These are phyloP conservation scores for Ophiostoma populinum DNA, from an alignment of 2,329 filamentous ascomycete species.

Conservation along the genomic window DNA sequence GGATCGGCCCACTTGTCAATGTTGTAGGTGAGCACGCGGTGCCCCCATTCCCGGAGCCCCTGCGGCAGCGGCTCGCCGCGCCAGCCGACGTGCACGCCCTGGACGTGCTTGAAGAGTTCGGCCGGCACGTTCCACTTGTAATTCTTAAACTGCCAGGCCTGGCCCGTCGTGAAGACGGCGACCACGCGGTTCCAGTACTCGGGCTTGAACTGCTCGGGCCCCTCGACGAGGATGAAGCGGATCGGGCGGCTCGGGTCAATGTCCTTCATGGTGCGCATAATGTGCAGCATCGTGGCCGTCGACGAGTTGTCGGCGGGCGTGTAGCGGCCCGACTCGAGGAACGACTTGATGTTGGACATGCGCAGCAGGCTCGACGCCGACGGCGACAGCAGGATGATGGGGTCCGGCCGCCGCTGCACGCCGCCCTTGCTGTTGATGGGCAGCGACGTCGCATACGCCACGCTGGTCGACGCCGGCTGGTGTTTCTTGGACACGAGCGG, in stretches of 20 bases:
- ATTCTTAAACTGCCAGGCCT: slow-evolving; percentile 95
- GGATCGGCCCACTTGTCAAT: slow-evolving; percentile 70
- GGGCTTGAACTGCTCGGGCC: slow-evolving; percentile 85
- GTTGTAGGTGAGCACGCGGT: slow-evolving; percentile 59
- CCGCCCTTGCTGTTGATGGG: slow-evolving; percentile 32
- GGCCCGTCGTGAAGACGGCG: slow-evolving; percentile 91
- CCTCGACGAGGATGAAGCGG: slow-evolving; percentile 91
- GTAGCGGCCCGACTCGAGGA: slow-evolving; percentile 75
- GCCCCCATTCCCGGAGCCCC: slow-evolving; percentile 67
- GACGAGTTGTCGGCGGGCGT: slow-evolving; percentile 56
- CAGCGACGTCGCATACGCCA: slow-evolving; percentile 24
- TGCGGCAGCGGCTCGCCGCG: slow-evolving; percentile 65
- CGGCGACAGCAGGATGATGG: slow-evolving; percentile 92
- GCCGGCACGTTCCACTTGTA: slow-evolving; percentile 89
- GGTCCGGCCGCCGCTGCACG: slow-evolving; percentile 42
- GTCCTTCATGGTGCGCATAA: slow-evolving; percentile 57
- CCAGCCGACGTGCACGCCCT: slow-evolving; percentile 85
- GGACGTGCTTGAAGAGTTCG: slow-evolving; percentile 76
- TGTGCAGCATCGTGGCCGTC: slow-evolving; percentile 66
- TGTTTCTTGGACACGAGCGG: slow-evolving; percentile 53
- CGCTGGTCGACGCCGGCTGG: slow-evolving; percentile 15
- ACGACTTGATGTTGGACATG: slow-evolving; percentile 89
- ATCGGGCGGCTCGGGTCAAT: slow-evolving; percentile 56
- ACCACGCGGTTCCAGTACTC: slow-evolving; percentile 95
- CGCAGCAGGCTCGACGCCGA: slow-evolving; percentile 88